Evolutionary conservation across 2,329 filamentous ascomycete genomes (phyloP).

Genomic region (Colletotrichum sp.): DNA sequence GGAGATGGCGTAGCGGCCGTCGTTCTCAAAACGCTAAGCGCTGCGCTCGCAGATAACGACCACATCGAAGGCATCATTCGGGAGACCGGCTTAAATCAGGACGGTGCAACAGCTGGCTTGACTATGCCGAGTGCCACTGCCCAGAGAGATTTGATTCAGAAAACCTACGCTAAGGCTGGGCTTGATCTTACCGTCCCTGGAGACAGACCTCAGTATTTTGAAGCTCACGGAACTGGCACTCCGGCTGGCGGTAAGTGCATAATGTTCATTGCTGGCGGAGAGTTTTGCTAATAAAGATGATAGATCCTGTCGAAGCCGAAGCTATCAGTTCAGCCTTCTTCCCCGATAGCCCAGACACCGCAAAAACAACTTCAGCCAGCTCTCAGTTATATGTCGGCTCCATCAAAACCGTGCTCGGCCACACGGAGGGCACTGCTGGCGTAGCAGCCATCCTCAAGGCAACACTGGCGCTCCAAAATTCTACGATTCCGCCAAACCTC

Average conservation of each 20-base stretch:
- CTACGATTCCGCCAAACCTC: slow-evolving; percentile 32
- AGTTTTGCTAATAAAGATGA: not conserved
- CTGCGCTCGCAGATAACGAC: slow-evolving; percentile 41
- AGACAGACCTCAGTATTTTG: slow-evolving; percentile 23
- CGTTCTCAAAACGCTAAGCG: slow-evolving; percentile 49
- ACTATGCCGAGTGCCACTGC: slow-evolving; percentile 37
- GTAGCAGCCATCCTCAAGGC: slow-evolving; percentile 32
- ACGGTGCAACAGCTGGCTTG: slow-evolving; percentile 29
- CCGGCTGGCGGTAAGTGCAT: slow-evolving; percentile 35
- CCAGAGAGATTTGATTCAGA: slow-evolving; percentile 31
- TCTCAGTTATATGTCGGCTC: slow-evolving; percentile 26
- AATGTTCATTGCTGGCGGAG: not conserved
- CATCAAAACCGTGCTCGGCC: slow-evolving; percentile 32
- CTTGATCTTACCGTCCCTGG: slow-evolving; percentile 3
- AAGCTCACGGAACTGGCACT: slow-evolving; percentile 45
- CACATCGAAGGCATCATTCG: slow-evolving; percentile 29
- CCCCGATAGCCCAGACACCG: slow-evolving; percentile 24
- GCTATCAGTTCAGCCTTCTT: slow-evolving; percentile 28
- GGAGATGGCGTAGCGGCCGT: slow-evolving; percentile 55
- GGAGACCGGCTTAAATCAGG: slow-evolving; percentile 26
- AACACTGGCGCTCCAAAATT: slow-evolving; percentile 22
- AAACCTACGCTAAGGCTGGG: slow-evolving; percentile 26
- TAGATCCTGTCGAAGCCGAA: slow-evolving; percentile 31
- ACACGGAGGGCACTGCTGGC: slow-evolving; percentile 30
- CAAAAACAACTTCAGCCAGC: slow-evolving; percentile 36